Conservation (phyloP, 139 green algal genomes). For the Picochlorum sp. region DNA sequence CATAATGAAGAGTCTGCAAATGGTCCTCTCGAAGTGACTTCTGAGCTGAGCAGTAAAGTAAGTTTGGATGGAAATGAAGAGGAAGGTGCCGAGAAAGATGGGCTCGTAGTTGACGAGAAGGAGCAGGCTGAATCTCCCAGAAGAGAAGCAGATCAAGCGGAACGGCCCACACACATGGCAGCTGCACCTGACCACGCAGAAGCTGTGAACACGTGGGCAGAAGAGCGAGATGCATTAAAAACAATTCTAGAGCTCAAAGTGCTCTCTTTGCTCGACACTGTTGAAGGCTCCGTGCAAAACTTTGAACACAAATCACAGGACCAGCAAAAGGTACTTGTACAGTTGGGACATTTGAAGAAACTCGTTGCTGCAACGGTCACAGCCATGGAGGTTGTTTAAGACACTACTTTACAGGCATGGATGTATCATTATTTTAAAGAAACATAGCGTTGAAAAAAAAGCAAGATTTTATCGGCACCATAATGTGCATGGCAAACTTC, state of each 20-base stretch:
- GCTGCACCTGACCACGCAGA: no score
- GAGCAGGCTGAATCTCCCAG: background rate
- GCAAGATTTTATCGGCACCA: no score
- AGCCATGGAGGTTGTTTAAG: background rate
- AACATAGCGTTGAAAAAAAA: no score
- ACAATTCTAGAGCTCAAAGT: conserved; percentile 7
- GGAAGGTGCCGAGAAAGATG: background rate
- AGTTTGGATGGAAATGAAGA: background rate
- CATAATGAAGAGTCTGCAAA: background rate
- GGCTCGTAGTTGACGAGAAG: background rate
- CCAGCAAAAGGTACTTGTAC: background rate
- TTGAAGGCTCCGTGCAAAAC: background rate
- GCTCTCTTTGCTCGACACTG: background rate
- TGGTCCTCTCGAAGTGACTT: conserved; percentile 4
- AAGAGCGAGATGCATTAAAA: conserved; percentile 2
- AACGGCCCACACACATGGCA: no score
- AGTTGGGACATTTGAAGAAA: conserved; percentile 4
- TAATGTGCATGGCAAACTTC: no score
- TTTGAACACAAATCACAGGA: background rate
- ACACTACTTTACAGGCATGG: no score
- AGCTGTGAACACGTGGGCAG: background rate
- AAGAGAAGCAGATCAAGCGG: background rate
- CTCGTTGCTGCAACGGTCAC: background rate
- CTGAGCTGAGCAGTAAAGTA: conserved; percentile 1
- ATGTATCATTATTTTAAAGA: no score